phyloP scores from a whole-genome alignment of 441 rosid genomes.

The Gossypium davidsonii region DNA sequence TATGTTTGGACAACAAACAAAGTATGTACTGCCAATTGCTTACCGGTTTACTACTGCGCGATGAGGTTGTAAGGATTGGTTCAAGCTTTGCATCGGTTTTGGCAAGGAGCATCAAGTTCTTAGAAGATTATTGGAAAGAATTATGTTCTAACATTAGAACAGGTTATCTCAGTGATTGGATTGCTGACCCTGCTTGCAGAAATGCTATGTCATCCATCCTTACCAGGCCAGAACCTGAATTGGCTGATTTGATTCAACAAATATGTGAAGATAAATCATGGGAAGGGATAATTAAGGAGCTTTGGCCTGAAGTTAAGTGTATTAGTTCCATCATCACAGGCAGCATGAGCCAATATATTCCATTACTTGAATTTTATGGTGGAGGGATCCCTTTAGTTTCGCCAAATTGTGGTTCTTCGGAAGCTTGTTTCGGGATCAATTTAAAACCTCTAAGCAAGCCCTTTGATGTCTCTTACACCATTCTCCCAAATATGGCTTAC shows the following conservation, averaged over 20 bases:
- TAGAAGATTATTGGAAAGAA: no score
- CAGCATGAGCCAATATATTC: conserved; percentile 36
- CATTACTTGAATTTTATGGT: no score
- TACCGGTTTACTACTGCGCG: conserved; percentile 51
- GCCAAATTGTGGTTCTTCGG: conserved; percentile 67
- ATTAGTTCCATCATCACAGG: conserved; percentile 71
- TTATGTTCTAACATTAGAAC: no score
- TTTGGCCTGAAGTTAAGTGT: conserved; percentile 64
- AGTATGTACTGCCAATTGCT: conserved; percentile 68
- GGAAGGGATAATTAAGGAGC: conserved; percentile 64
- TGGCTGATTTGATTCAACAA: conserved; percentile 30
- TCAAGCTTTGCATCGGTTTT: conserved; percentile 66
- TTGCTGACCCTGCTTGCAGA: conserved; percentile 24
- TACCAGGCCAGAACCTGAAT: conserved; percentile 31
- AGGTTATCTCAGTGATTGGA: no score
- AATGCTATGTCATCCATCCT: conserved; percentile 33
- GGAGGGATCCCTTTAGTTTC: conserved; percentile 24
- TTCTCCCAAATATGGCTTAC: conserved; percentile 51
- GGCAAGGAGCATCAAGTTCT: conserved; percentile 25
- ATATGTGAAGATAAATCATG: conserved; percentile 32
- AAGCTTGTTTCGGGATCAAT: conserved; percentile 67
- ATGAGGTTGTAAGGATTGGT: conserved; percentile 54
- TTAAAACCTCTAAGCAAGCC: conserved; percentile 56
- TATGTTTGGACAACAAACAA: conserved; percentile 59
- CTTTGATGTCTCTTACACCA: conserved; percentile 58